Percentiles rank a stretch among this genome's conserved stretches.
These are phyloP conservation scores for Emmonsiellopsis sp. DNA, from an alignment of 2,329 filamentous ascomycete genomes.

Conservation along the genomic window DNA sequence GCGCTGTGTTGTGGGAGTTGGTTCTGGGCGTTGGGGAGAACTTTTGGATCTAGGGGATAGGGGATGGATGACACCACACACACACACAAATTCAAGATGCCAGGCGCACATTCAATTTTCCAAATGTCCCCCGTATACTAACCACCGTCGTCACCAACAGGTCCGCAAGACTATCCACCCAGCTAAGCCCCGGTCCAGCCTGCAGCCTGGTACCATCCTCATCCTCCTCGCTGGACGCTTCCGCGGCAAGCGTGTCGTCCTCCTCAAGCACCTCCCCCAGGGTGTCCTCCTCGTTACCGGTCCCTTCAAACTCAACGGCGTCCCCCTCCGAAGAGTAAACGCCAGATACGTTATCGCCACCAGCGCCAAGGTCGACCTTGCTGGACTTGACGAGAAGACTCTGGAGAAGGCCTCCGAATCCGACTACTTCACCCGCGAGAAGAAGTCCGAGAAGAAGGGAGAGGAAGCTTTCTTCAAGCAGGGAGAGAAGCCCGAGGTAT, in stretches of 20 bases:
- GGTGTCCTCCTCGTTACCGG: conserved; percentile 98
- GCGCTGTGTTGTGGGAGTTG: neutral
- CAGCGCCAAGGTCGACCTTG: conserved; percentile 48
- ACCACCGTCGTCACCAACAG: conserved; percentile 42
- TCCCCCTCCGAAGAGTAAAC: conserved; percentile 73
- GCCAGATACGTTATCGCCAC: conserved; percentile 43
- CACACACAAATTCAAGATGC: neutral
- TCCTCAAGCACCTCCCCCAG: conserved; percentile 95
- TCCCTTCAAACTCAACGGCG: conserved; percentile 99
- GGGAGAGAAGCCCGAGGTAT: conserved; percentile 93
- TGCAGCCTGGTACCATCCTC: conserved; percentile 90
- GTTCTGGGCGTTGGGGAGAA: neutral
- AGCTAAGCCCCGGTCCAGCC: conserved; percentile 76
- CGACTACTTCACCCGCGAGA: conserved; percentile 96
- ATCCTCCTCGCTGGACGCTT: conserved; percentile 99
- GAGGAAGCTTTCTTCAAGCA: conserved; percentile 99
- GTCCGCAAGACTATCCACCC: conserved; percentile 88
- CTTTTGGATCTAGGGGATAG: neutral
- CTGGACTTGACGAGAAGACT: conserved; percentile 62
- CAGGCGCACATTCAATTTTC: neutral
- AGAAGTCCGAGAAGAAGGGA: conserved; percentile 82
- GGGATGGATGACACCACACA: neutral
- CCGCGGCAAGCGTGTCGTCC: conserved; percentile 98
- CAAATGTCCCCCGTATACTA: conserved; percentile 7
- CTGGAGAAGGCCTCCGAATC: conserved; percentile 76